Conservation (phyloP, 345 rosid genomes). For the sweet orange (Citrus sinensis) region DNA sequence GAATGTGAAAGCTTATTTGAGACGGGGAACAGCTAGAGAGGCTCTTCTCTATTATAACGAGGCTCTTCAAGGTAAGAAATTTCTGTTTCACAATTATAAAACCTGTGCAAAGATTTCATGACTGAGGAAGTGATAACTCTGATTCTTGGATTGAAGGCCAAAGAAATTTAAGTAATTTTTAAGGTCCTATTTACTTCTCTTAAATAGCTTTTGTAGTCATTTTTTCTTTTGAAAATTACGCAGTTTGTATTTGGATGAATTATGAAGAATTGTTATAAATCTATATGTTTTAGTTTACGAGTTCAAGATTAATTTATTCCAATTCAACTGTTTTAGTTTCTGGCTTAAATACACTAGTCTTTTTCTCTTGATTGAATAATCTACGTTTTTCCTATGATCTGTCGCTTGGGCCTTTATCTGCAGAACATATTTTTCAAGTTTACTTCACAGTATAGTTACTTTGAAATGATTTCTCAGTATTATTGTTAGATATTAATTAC, state of each 20-base stretch:
- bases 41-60: constrained; percentile 70
- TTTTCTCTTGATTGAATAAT: background rate
- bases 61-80: constrained; percentile 65
- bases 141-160: background rate
- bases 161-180: background rate
- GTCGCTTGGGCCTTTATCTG: background rate
- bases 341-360: background rate
- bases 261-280: background rate
- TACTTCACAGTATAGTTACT: background rate
- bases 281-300: no score
- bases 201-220: background rate
- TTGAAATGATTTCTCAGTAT: no score
- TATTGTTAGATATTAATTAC: no score
- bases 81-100: background rate
- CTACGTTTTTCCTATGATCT: background rate
- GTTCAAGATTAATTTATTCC: background rate
- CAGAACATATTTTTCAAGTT: background rate
- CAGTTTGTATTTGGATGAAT: background rate
- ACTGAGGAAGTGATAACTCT: background rate
- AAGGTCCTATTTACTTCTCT: background rate
- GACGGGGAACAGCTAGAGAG: constrained; percentile 94
- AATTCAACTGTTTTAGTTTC: background rate
- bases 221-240: background rate
- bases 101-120: background rate
- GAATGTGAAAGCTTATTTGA: constrained; percentile 93